Evolutionary conservation across 371 early-diverging fungal species (phyloP), one percentile per base, ranked within the genome.

Genomic region (Rhizopus microsporus): DNA sequence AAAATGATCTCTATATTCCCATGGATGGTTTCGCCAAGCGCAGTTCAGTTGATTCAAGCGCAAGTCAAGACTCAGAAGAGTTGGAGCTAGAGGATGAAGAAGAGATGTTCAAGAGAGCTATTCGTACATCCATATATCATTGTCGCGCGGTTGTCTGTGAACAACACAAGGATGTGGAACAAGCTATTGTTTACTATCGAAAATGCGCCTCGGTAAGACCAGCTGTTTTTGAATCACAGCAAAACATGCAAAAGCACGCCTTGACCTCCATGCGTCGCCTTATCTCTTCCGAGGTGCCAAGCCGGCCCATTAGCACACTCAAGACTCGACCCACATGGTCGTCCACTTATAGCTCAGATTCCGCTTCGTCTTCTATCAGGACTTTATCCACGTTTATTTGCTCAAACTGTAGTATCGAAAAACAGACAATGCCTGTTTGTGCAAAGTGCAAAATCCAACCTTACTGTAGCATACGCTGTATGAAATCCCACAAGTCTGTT

Each of bases 101-200:
- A 40, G 65, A 60, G 16, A 54, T 38, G 29, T 72, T 72, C 45
- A 61, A 69, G 4, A 57, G 74, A 32, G 72, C 78, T 2, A 72
- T 72, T 42, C 66, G 78, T 35, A 70, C 70, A 45, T 66, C 69
- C 7, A 71, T 77, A 39, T 74, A 77, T 39, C 56, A 72, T 42
- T 74, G 72, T 12, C 78, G 72, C 30, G 78, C 72, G 3, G 44
- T 56, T 5, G 47, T 77, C 5, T 72, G 55, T 60, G 69, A 71
- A 52, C 66, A 71, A 50, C 51, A 63, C n/a, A 53, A 55, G 15
- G 57, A 62, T 15, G 43, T 64, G 4, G 59, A 54, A 10, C 68
- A 66, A 50, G 76, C 76, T 3, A 56, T 61, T 34, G 16, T 51
- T 3, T 70, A 70, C 40, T 70, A 67, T 23, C 67, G 67, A 7